Evolutionary conservation across 306 rosid species (phyloP).

Genomic region (Dryas octopetala): DNA sequence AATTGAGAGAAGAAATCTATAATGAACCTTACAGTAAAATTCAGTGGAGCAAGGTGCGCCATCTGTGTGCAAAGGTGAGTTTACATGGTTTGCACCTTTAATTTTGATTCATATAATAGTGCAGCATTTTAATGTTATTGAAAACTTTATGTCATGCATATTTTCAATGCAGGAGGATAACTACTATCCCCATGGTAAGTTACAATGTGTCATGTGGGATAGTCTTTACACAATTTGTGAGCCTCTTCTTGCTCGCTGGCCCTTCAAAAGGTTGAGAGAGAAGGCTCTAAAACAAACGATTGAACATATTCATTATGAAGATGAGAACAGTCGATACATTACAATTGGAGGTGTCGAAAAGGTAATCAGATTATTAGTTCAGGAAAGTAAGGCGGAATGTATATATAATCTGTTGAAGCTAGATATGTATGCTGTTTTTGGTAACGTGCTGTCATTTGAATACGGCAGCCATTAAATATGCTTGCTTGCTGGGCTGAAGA

Average conservation of each 20-base stretch:
- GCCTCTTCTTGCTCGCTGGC: slow-evolving; percentile 28
- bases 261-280: slow-evolving; percentile 30
- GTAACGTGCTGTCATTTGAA: too few relatives aligned
- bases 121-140: not conserved
- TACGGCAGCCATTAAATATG: slow-evolving; percentile 18
- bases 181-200: slow-evolving; percentile 16
- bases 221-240: slow-evolving; percentile 21
- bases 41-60: slow-evolving; percentile 60
- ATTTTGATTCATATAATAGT: not conserved
- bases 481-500: slow-evolving; percentile 40
- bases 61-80: slow-evolving; percentile 51
- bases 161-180: slow-evolving; percentile 22
- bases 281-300: slow-evolving; percentile 17
- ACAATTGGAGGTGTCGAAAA: slow-evolving; percentile 32
- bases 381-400: too few relatives aligned
- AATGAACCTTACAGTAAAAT: slow-evolving; percentile 43
- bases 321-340: slow-evolving; percentile 26
- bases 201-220: slow-evolving; percentile 36
- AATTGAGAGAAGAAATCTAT: slow-evolving; percentile 51
- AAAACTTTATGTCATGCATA: not conserved
- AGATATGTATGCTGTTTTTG: too few relatives aligned
- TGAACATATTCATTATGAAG: slow-evolving; percentile 33
- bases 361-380: slow-evolving; percentile 19
- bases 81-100: not conserved
- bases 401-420: too few relatives aligned